Conservation (phyloP, 805 yeast genomes). For the Cyberlindnera japonica region DNA sequence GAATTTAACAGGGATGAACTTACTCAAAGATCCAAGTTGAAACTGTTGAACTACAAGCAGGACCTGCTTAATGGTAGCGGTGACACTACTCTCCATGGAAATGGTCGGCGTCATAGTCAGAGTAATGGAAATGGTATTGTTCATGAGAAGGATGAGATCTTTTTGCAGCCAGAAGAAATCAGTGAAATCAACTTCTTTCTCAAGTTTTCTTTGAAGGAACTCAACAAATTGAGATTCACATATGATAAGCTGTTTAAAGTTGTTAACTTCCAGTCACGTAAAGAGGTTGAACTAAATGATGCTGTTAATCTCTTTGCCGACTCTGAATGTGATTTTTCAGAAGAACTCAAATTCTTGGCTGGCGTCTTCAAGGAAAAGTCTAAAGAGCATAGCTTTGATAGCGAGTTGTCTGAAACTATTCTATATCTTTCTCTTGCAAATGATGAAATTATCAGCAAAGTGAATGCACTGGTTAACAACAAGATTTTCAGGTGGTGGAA, state of each 20-base stretch:
- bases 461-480: slow-evolving; percentile 31
- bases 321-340: neutral
- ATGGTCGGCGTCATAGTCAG: too few relatives aligned
- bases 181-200: slow-evolving; percentile 47
- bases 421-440: slow-evolving; percentile 22
- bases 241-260: slow-evolving; percentile 37
- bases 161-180: slow-evolving; percentile 34
- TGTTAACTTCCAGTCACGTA: slow-evolving; percentile 28
- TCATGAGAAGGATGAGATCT: slow-evolving; percentile 14
- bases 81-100: too few relatives aligned
- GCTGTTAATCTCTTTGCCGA: slow-evolving; percentile 14
- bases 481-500: slow-evolving; percentile 45
- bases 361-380: slow-evolving; percentile 9
- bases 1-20: slow-evolving; percentile 32
- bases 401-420: slow-evolving; percentile 17
- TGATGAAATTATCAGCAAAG: slow-evolving; percentile 29
- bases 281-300: slow-evolving; percentile 20
- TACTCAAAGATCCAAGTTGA: slow-evolving; percentile 31
- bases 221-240: slow-evolving; percentile 30
- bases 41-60: slow-evolving; percentile 28
- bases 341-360: slow-evolving; percentile 23
- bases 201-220: slow-evolving; percentile 42
- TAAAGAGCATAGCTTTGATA: slow-evolving; percentile 24
- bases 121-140: slow-evolving; percentile 1
- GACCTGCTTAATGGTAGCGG: slow-evolving; percentile 19